Conservation (phyloP, 495 filamentous ascomycete species). For the Aspergillus kassunensis region DNA sequence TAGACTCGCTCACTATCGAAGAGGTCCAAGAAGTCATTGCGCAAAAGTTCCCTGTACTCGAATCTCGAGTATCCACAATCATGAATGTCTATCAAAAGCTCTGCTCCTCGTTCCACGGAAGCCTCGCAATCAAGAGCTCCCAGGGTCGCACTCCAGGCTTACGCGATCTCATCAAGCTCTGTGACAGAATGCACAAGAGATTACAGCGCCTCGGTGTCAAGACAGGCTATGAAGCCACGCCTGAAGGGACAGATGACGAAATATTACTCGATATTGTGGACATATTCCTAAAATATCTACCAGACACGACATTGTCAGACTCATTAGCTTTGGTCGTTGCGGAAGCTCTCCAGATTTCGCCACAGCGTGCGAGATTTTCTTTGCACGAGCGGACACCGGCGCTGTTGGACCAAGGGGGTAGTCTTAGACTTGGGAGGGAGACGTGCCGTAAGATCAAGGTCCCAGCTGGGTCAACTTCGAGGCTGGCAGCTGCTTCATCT, state of each 20-base stretch:
- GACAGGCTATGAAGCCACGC: slow-evolving; percentile 69
- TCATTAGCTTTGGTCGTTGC: slow-evolving; percentile 66
- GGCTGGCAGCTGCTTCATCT: slow-evolving; percentile 33
- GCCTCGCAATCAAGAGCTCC: slow-evolving; percentile 42
- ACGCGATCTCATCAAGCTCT: slow-evolving; percentile 88
- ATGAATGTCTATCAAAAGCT: slow-evolving; percentile 72
- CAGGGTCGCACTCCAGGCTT: slow-evolving; percentile 56
- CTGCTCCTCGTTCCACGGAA: slow-evolving; percentile 48
- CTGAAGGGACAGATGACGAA: slow-evolving; percentile 67
- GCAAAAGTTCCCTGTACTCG: slow-evolving; percentile 63
- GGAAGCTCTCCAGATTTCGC: slow-evolving; percentile 78
- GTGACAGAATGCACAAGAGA: slow-evolving; percentile 62
- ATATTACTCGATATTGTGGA: slow-evolving; percentile 91
- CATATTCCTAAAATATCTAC: slow-evolving; percentile 76
- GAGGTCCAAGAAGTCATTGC: slow-evolving; percentile 74
- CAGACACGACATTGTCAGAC: slow-evolving; percentile 57
- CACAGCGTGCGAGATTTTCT: slow-evolving; percentile 69
- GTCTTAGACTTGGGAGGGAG: slow-evolving; percentile 65
- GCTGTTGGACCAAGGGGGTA: slow-evolving; percentile 53
- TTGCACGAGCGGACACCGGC: slow-evolving; percentile 63
- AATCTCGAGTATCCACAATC: slow-evolving; percentile 63
- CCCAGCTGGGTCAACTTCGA: slow-evolving; percentile 31
- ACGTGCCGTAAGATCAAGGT: slow-evolving; percentile 44
- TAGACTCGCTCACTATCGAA: slow-evolving; percentile 60
- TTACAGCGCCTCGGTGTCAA: slow-evolving; percentile 56